Percentiles rank a stretch among this genome's conserved stretches.
Conservation (phyloP, 2,329 filamentous ascomycete species). For the Tolypocladium tundrense region DNA sequence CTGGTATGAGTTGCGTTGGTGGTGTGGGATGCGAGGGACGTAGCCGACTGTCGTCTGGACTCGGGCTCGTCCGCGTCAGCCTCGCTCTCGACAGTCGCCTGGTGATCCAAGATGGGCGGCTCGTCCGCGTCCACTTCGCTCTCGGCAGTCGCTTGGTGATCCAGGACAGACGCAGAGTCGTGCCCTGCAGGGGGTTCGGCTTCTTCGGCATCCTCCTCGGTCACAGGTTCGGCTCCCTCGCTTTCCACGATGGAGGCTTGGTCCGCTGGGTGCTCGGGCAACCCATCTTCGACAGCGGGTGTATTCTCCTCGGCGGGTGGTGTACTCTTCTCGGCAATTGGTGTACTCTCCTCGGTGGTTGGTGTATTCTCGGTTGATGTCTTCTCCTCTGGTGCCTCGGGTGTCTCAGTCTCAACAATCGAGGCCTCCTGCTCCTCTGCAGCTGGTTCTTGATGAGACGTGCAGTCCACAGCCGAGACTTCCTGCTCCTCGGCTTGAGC, state of each 20-base stretch:
- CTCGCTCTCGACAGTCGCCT: background rate
- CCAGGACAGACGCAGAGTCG: background rate
- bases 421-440: background rate
- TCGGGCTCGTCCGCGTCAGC: background rate
- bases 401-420: background rate
- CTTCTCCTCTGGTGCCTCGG: background rate
- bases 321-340: background rate
- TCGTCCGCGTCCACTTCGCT: background rate
- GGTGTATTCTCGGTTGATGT: no score
- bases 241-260: background rate
- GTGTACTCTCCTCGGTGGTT: no score
- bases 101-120: background rate
- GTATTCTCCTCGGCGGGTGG: background rate
- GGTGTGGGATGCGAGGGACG: constrained; percentile 10
- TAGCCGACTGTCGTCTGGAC: constrained; percentile 9
- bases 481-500: background rate
- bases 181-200: background rate
- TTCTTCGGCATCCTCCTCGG: background rate
- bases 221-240: background rate
- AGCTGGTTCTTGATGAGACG: background rate
- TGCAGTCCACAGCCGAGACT: background rate
- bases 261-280: background rate
- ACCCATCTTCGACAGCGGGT: background rate
- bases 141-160: background rate
- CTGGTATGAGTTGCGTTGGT: constrained; percentile 11